Evolutionary conservation across 2,329 filamentous ascomycete species (phyloP).

Genomic region (Xenoacremonium recifei): DNA sequence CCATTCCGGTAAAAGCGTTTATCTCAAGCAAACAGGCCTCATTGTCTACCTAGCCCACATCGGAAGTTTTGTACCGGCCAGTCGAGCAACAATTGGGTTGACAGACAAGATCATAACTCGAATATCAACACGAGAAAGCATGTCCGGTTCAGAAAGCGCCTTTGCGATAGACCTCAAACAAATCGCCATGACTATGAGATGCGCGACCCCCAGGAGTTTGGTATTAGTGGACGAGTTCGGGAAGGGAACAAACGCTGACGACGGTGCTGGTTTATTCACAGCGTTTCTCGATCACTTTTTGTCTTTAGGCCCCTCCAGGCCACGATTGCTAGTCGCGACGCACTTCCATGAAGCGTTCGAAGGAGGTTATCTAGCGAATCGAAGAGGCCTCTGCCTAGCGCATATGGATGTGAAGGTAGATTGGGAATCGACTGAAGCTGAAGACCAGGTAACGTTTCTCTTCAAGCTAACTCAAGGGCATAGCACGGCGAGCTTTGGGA

Average conservation of each 20-base stretch:
- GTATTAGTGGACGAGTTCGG: slow-evolving; percentile 92
- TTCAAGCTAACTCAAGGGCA: slow-evolving; percentile 69
- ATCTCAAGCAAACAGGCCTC: slow-evolving; percentile 87
- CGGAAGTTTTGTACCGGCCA: slow-evolving; percentile 87
- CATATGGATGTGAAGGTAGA: slow-evolving; percentile 73
- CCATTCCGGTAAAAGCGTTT: slow-evolving; percentile 94
- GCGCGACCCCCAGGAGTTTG: slow-evolving; percentile 74
- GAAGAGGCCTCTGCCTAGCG: slow-evolving; percentile 54
- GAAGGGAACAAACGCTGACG: slow-evolving; percentile 58
- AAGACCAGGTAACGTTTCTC: slow-evolving; percentile 70
- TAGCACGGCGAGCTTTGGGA: slow-evolving; percentile 81
- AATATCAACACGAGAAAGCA: slow-evolving; percentile 70
- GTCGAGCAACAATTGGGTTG: slow-evolving; percentile 72
- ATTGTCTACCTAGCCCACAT: slow-evolving; percentile 92
- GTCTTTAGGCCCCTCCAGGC: slow-evolving; percentile 41
- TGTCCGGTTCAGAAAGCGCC: slow-evolving; percentile 58
- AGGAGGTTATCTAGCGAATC: slow-evolving; percentile 51
- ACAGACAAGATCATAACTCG: slow-evolving; percentile 92
- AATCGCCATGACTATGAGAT: slow-evolving; percentile 71
- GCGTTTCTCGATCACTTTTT: slow-evolving; percentile 59
- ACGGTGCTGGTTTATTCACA: slow-evolving; percentile 58
- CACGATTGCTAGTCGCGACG: slow-evolving; percentile 60
- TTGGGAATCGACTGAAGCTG: slow-evolving; percentile 43
- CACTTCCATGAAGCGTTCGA: slow-evolving; percentile 75
- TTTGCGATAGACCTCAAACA: slow-evolving; percentile 84